These are phyloP conservation scores for Acacia crassicarpa DNA, from an alignment of 306 rosid species.

Conservation along the genomic window DNA sequence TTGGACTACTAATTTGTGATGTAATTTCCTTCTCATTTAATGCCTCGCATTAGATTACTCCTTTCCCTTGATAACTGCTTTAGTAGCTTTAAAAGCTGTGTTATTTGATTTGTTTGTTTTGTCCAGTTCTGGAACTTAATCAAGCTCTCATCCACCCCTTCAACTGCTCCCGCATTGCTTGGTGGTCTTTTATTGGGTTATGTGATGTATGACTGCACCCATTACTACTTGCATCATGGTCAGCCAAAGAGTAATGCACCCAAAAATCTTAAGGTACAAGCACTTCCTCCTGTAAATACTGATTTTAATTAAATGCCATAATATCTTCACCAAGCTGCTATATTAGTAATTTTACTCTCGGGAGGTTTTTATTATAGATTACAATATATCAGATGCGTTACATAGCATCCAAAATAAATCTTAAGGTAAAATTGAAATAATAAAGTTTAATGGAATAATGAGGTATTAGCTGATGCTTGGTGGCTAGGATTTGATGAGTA, in stretches of 20 bases:
- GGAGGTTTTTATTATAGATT: neutral
- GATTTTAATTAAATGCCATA: constrained; percentile 5
- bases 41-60: neutral
- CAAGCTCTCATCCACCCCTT: constrained; percentile 50
- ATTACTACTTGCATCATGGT: constrained; percentile 92
- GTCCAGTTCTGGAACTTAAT: constrained; percentile 72
- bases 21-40: neutral
- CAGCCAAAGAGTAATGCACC: constrained; percentile 63
- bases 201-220: constrained; percentile 89
- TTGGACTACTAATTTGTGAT: neutral
- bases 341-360: neutral
- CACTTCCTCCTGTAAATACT: constrained; percentile 15
- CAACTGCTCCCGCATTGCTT: constrained; percentile 74
- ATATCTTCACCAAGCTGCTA: constrained; percentile 9
- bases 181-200: constrained; percentile 92
- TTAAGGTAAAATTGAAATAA: neutral
- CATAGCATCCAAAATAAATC: neutral
- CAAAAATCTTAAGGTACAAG: constrained; percentile 66
- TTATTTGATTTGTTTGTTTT: constrained; percentile 29
- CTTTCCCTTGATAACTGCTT: neutral
- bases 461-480: neutral
- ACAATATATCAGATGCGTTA: neutral
- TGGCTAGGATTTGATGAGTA: neutral
- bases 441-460: neutral
- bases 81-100: constrained; percentile 18